Percentiles rank a stretch among this genome's conserved stretches.
These are phyloP conservation scores for Auricularia sp. DNA, from an alignment of 768 basidiomycete genomes.

Conservation along the genomic window DNA sequence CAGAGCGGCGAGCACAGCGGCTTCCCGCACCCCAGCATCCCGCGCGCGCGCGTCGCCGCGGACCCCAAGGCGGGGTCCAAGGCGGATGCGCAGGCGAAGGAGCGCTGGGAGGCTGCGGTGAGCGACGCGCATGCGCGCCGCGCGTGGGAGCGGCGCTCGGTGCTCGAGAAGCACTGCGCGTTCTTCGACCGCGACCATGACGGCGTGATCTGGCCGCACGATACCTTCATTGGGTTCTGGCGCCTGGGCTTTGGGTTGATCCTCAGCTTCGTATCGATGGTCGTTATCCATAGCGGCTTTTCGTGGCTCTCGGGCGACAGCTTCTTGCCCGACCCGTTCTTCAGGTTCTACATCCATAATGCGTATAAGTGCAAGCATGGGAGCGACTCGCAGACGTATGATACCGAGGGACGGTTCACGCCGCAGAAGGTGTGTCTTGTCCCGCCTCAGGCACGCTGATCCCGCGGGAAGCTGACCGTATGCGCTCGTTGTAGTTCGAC, in stretches of 20 bases:
- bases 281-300: slow-evolving; percentile 27
- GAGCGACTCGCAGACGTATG: background rate
- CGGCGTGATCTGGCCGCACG: slow-evolving; percentile 35
- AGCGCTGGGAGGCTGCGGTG: background rate
- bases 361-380: background rate
- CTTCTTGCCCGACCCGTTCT: slow-evolving; percentile 33
- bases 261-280: slow-evolving; percentile 24
- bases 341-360: slow-evolving; percentile 26
- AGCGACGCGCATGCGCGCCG: background rate
- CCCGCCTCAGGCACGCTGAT: slow-evolving; percentile 33
- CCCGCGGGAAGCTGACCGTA: slow-evolving; percentile 8
- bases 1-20: background rate
- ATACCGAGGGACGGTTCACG: slow-evolving; percentile 20
- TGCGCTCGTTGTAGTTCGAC: slow-evolving; percentile 30
- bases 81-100: background rate
- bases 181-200: slow-evolving; percentile 35
- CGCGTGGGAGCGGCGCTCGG: slow-evolving; percentile 15
- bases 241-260: slow-evolving; percentile 32
- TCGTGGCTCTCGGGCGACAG: slow-evolving; percentile 24
- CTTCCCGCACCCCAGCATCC: slow-evolving; percentile 1
- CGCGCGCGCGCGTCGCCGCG: background rate
- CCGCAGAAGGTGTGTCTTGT: slow-evolving; percentile 32
- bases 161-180: slow-evolving; percentile 32
- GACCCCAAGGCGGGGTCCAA: background rate
- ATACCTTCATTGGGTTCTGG: slow-evolving; percentile 34